Percentiles rank a stretch among this genome's conserved stretches.
Conservation (phyloP, 1,284 basidiomycete species). For the Hymenochaete sp. region DNA sequence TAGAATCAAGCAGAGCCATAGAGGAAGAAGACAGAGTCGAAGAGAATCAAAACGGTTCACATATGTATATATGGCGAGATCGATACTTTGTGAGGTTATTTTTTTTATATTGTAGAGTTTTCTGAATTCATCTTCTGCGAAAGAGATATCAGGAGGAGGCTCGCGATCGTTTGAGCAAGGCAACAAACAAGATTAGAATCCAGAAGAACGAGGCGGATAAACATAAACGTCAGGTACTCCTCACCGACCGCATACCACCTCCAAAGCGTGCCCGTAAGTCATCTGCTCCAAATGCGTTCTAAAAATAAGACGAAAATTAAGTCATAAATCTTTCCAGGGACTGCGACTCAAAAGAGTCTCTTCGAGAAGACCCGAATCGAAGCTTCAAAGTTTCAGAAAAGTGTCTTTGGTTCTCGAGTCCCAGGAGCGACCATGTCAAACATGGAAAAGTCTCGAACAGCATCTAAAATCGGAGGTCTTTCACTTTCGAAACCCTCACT, state of each 20-base stretch:
- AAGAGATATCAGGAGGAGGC: constrained; percentile 46
- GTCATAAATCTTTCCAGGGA: too few relatives aligned
- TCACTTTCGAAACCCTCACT: too few relatives aligned
- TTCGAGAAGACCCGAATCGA: constrained; percentile 68
- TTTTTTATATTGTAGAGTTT: not conserved
- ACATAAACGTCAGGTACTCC: constrained; percentile 56
- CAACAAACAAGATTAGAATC: constrained; percentile 47
- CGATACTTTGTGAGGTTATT: constrained; percentile 50
- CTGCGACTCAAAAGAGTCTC: constrained; percentile 50
- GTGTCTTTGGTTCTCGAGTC: constrained; percentile 46
- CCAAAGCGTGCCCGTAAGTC: constrained; percentile 37
- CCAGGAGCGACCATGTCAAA: too few relatives aligned
- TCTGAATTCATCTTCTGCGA: constrained; percentile 21
- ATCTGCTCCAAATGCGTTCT: constrained; percentile 16
- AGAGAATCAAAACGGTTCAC: too few relatives aligned
- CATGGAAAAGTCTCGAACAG: too few relatives aligned
- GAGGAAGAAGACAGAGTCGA: too few relatives aligned
- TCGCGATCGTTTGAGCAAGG: constrained; percentile 56
- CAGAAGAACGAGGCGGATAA: constrained; percentile 61
- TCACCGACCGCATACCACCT: constrained; percentile 56
- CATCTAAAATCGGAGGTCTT: too few relatives aligned
- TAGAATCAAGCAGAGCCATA: too few relatives aligned
- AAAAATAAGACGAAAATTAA: too few relatives aligned
- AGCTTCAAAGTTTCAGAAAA: constrained; percentile 56
- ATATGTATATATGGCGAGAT: too few relatives aligned